phyloP scores from a whole-genome alignment of 164 flowering plant species.

The Magnolia changhungtana region DNA sequence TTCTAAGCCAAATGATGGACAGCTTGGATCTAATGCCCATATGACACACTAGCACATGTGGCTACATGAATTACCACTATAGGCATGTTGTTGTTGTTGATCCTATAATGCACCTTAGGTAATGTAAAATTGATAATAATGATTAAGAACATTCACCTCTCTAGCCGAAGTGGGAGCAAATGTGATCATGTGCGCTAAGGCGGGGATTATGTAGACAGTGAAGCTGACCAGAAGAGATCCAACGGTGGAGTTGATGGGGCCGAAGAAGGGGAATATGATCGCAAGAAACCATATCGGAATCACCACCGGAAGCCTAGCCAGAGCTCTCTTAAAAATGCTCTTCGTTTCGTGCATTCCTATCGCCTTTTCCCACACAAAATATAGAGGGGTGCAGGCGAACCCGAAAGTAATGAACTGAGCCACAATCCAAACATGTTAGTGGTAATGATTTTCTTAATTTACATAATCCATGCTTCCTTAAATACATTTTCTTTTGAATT shows the following conservation, averaged over 20 bases:
- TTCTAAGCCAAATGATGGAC: too few relatives aligned
- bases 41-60: too few relatives aligned
- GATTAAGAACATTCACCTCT: conserved; percentile 20
- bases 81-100: background rate
- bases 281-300: conserved; percentile 45
- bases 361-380: conserved; percentile 82
- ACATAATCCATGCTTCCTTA: too few relatives aligned
- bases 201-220: conserved; percentile 32
- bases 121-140: background rate
- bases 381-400: conserved; percentile 75
- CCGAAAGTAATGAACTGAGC: conserved; percentile 76
- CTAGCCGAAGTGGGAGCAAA: conserved; percentile 25
- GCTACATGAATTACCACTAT: background rate
- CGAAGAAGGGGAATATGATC: conserved; percentile 32
- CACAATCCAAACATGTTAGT: background rate
- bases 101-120: background rate
- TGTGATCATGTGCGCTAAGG: conserved; percentile 29
- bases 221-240: conserved; percentile 34
- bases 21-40: too few relatives aligned
- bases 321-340: conserved; percentile 55
- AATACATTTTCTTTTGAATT: background rate
- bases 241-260: conserved; percentile 33
- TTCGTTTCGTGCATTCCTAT: conserved; percentile 64
- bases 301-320: conserved; percentile 65
- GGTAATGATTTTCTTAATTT: background rate